Conservation (phyloP, 1,139 yeast genomes). For the Magnusiomyces suaveolens region DNA sequence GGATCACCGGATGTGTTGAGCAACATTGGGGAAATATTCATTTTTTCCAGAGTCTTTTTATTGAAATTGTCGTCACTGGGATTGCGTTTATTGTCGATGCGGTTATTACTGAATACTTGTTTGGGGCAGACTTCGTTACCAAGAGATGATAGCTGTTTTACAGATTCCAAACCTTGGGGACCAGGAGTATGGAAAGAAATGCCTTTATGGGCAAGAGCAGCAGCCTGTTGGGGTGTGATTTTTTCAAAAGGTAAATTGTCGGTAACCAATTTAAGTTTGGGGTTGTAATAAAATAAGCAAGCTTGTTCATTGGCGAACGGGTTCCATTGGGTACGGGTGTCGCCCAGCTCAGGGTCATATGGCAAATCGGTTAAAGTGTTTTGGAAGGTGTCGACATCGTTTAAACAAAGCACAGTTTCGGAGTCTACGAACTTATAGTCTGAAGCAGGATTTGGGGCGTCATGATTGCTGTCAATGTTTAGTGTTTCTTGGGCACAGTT, state of each 20-base stretch:
- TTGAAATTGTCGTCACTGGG: background rate
- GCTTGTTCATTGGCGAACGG: conserved; percentile 26
- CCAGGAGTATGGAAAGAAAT: conserved; percentile 4
- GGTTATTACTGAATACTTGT: background rate
- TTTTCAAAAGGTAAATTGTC: conserved; percentile 23
- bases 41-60: background rate
- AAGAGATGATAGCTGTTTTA: background rate
- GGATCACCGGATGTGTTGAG: conserved; percentile 15
- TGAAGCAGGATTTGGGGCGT: no score
- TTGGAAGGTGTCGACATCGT: background rate
- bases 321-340: conserved; percentile 19
- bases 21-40: conserved; percentile 8
- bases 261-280: conserved; percentile 20
- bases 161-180: conserved; percentile 8
- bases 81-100: background rate
- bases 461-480: no score
- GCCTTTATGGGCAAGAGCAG: conserved; percentile 6
- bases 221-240: conserved; percentile 13
- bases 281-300: conserved; percentile 23
- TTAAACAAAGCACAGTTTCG: background rate
- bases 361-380: no score
- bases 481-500: no score
- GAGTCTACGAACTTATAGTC: no score
- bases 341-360: no score
- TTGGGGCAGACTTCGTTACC: background rate